Evolutionary conservation across 2,329 filamentous ascomycete genomes (phyloP).

Genomic region (Malbranchea zuffiana): DNA sequence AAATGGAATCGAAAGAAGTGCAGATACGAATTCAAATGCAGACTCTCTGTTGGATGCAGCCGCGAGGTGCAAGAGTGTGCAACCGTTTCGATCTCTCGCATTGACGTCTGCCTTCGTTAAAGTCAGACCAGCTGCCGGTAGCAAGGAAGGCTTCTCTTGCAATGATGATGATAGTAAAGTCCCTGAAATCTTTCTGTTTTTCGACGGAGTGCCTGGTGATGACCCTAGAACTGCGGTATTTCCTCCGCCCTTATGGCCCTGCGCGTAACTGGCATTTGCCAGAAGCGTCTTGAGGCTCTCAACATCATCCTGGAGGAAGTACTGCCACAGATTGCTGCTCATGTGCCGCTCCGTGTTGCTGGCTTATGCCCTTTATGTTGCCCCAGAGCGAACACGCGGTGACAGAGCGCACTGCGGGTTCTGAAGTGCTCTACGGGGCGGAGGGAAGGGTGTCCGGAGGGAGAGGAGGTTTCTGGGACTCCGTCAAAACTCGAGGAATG

Average conservation of each 20-base stretch:
- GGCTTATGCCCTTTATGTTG: slow-evolving; percentile 1
- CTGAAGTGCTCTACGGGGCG: slow-evolving; percentile 3
- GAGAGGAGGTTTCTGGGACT: not conserved
- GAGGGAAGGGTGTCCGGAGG: not conserved
- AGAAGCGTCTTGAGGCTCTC: slow-evolving; percentile 84
- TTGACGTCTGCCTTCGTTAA: slow-evolving; percentile 64
- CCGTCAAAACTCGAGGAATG: not conserved
- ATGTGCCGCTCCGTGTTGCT: slow-evolving; percentile 50
- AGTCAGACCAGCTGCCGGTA: slow-evolving; percentile 17
- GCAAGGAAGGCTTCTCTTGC: slow-evolving; percentile 27
- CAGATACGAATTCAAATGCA: slow-evolving; percentile 63
- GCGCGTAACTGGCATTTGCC: slow-evolving; percentile 53
- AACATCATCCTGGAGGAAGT: slow-evolving; percentile 95
- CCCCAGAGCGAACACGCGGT: slow-evolving; percentile 10
- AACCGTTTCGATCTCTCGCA: slow-evolving; percentile 65
- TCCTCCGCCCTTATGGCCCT: slow-evolving; percentile 20
- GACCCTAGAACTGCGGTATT: slow-evolving; percentile 20
- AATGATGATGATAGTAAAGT: slow-evolving; percentile 38
- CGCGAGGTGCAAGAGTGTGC: slow-evolving; percentile 75
- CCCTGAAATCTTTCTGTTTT: slow-evolving; percentile 36
- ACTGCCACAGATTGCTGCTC: slow-evolving; percentile 96
- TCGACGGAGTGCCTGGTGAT: slow-evolving; percentile 31
- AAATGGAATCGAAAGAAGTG: slow-evolving; percentile 68
- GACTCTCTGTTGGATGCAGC: slow-evolving; percentile 62
- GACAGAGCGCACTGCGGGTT: slow-evolving; percentile 9